Base-by-base conservation (phyloP, 2,329 filamentous ascomycete genomes). In the Geosmithia flava region DNA sequence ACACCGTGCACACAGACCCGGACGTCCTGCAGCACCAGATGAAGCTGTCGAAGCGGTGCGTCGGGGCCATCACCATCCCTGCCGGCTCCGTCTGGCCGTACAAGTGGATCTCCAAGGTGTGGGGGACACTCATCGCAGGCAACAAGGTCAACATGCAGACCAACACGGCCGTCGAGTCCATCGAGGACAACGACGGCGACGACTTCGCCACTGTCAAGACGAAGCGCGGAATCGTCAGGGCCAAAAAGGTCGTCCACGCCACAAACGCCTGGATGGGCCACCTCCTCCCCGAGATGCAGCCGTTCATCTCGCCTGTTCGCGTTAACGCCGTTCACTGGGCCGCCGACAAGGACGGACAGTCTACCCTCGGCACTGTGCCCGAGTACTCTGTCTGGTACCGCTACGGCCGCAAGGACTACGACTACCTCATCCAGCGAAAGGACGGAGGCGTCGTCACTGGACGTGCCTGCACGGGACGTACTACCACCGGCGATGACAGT, bases 181-280 rank as follows among this genome's bases (percentile, higher is more conserved):
- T 59, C 39, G 20, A 40, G 8, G 50, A 54, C 13, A 19, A 19
- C 2, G 44, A 46, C 8, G 23, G 27, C 1, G 41, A 45, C 5
- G 49, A 49, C 3, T 53, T 48, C 20, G 50, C 52, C 42, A 45
- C 45, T 7, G 49, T 58, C 6, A 20, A 50, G 17, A 58, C 58
- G 3, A 46, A 50, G 20, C 51, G 54, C 3, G 58, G 58, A 3
- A 46, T 40, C 8, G 53, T 59, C 15, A 45, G 45, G 17, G 53
- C 55, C 7, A 49, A 42, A 3, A 46, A 53, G 4, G 50, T 60
- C 13, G 49, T 60, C 0, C 55, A 59, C 20, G 56, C 56, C 4
- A 57, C 56, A 8, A 60, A 60, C 33, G 57, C 48, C n/a, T 59
- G 54, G 50, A 46, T 57, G 15, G 52, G 56, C 8, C 48, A 52